A percentile compares a stretch with the other conserved stretches of the same genome.
phyloP scores from a whole-genome alignment of 2,329 filamentous ascomycete genomes.

The Fusarium brevicatenulatum region DNA sequence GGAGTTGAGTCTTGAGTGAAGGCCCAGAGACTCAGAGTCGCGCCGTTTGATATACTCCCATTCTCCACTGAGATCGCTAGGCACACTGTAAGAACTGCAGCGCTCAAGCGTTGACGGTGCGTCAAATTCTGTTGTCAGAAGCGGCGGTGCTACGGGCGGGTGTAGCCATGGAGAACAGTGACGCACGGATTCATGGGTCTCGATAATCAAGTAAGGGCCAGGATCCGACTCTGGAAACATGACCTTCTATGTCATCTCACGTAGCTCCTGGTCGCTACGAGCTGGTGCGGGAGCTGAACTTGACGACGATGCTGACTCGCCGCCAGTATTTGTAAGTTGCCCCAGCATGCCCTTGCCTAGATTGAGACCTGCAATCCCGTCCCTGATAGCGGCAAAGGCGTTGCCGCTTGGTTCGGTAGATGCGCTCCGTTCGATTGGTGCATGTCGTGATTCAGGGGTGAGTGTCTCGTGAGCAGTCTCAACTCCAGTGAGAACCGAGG shows the following conservation, averaged over 20 bases:
- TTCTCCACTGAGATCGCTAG: constrained; percentile 17
- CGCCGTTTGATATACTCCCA: constrained; percentile 35
- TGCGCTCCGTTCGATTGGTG: constrained; percentile 55
- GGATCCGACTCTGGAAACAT: constrained; percentile 48
- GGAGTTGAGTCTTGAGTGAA: not conserved
- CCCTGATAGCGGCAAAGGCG: constrained; percentile 59
- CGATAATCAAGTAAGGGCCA: constrained; percentile 48
- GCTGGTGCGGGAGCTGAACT: constrained; percentile 27
- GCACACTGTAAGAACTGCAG: constrained; percentile 21
- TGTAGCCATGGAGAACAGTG: constrained; percentile 13
- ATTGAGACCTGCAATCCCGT: constrained; percentile 59
- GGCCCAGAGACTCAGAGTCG: not conserved
- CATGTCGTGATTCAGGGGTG: constrained; percentile 53
- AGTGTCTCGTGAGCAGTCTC: constrained; percentile 67
- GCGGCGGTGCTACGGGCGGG: not conserved
- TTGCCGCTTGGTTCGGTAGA: constrained; percentile 56
- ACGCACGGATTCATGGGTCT: constrained; percentile 45
- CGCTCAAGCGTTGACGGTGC: not conserved
- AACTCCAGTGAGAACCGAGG: constrained; percentile 67
- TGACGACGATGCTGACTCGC: constrained; percentile 38
- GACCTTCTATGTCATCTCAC: constrained; percentile 59
- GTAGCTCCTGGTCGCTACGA: constrained; percentile 55
- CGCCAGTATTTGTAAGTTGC: constrained; percentile 43
- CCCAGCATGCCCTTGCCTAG: constrained; percentile 59
- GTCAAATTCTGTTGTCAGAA: constrained; percentile 5